Evolutionary conservation across 2,329 filamentous ascomycete genomes (phyloP).

Genomic region (Penicillium concentricum): DNA sequence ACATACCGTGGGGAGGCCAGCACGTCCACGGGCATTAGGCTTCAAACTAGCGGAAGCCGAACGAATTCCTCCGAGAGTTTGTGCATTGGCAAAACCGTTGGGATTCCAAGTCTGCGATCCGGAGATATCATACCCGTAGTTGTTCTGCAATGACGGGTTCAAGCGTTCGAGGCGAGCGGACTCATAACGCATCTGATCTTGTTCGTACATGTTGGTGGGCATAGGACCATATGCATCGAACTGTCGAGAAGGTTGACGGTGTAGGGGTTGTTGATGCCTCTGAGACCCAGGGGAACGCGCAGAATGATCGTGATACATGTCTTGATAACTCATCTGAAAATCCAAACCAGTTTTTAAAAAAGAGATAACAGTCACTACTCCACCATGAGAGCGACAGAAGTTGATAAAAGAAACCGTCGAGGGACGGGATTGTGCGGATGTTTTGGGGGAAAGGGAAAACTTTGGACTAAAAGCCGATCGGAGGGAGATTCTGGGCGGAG

Average conservation of each 20-base stretch:
- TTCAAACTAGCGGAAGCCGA: constrained; percentile 59
- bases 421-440: constrained; percentile 14
- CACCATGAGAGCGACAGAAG: constrained; percentile 32
- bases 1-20: constrained; percentile 72
- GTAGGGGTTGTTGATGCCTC: constrained; percentile 64
- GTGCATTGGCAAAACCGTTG: constrained; percentile 66
- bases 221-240: constrained; percentile 72
- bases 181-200: constrained; percentile 59
- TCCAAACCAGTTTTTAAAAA: constrained; percentile 21
- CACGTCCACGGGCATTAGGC: constrained; percentile 54
- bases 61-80: constrained; percentile 62
- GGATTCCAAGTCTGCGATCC: constrained; percentile 79
- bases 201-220: constrained; percentile 68
- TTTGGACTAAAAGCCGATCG: constrained; percentile 16
- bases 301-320: constrained; percentile 63
- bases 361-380: constrained; percentile 22
- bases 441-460: constrained; percentile 3
- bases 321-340: constrained; percentile 42
- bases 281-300: constrained; percentile 74
- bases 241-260: constrained; percentile 72
- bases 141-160: constrained; percentile 57
- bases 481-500: constrained; percentile 13
- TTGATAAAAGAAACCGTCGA: constrained; percentile 9
- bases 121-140: constrained; percentile 68
- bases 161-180: constrained; percentile 56